These are phyloP conservation scores for Mycena chlorophos DNA, from an alignment of 768 basidiomycete species.

Conservation along the genomic window DNA sequence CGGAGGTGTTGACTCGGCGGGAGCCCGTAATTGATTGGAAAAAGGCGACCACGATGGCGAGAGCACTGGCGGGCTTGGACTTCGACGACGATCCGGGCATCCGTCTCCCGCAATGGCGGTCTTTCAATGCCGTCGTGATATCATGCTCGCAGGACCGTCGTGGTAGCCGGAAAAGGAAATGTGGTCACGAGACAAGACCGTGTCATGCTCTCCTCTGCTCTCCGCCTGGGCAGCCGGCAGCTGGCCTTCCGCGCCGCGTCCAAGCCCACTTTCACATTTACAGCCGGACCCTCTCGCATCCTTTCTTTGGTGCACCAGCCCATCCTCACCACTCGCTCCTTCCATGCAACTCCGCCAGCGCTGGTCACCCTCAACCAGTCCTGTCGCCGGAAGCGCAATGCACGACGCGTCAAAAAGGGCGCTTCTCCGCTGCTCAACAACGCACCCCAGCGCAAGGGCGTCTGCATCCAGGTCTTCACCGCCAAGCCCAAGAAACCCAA, in stretches of 20 bases:
- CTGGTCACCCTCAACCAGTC: conserved; percentile 80
- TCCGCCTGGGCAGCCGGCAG: not conserved
- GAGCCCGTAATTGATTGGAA: too few relatives aligned
- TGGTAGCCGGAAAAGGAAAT: too few relatives aligned
- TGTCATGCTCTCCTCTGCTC: too few relatives aligned
- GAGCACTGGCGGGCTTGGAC: too few relatives aligned
- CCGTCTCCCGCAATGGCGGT: too few relatives aligned
- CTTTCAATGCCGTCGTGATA: too few relatives aligned
- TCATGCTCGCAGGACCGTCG: not conserved
- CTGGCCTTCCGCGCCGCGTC: not conserved
- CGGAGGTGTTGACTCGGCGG: too few relatives aligned
- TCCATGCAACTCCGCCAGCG: conserved; percentile 62
- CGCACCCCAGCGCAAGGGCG: conserved; percentile 88
- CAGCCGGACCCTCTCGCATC: conserved; percentile 22
- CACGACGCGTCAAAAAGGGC: conserved; percentile 46
- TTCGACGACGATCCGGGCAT: too few relatives aligned
- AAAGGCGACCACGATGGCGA: too few relatives aligned
- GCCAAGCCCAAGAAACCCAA: conserved; percentile 97
- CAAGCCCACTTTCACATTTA: conserved; percentile 37
- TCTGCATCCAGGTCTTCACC: conserved; percentile 79
- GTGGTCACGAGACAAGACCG: too few relatives aligned
- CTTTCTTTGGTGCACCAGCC: conserved; percentile 10
- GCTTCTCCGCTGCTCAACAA: conserved; percentile 78
- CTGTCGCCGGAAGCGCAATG: conserved; percentile 72
- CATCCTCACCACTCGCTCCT: conserved; percentile 44